Evolutionary conservation across 495 filamentous ascomycete species (phyloP).

Genomic region (Penicillium silybi): DNA sequence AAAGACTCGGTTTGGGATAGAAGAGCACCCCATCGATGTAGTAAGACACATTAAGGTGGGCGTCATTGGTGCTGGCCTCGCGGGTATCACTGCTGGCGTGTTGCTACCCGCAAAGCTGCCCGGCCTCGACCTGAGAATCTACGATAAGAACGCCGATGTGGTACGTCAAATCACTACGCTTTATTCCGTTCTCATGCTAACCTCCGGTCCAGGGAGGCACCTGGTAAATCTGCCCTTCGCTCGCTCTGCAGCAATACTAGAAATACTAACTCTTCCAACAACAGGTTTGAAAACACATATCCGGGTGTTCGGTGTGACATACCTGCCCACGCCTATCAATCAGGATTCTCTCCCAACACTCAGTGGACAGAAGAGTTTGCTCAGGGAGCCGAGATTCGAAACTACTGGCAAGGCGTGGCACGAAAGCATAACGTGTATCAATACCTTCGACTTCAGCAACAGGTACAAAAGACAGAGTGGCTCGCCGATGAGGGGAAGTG

Average conservation of each 20-base stretch:
- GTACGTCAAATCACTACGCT: slow-evolving; percentile 23
- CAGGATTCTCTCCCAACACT: slow-evolving; percentile 59
- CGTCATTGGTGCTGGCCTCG: slow-evolving; percentile 50
- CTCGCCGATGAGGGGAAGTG: slow-evolving; percentile 48
- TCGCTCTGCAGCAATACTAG: no score
- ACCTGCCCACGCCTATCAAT: slow-evolving; percentile 69
- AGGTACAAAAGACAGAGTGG: slow-evolving; percentile 53
- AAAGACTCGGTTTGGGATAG: slow-evolving; percentile 25
- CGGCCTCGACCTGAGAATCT: slow-evolving; percentile 49
- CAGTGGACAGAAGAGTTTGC: slow-evolving; percentile 66
- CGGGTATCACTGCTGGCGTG: slow-evolving; percentile 47
- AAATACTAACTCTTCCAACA: not conserved
- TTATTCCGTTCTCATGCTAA: not conserved
- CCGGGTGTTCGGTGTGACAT: slow-evolving; percentile 62
- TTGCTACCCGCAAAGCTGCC: slow-evolving; percentile 49
- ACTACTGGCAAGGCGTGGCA: slow-evolving; percentile 60
- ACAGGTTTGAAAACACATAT: slow-evolving; percentile 53
- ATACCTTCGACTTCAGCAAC: slow-evolving; percentile 46
- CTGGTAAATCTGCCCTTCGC: slow-evolving; percentile 26
- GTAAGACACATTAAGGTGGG: slow-evolving; percentile 46
- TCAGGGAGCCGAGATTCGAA: slow-evolving; percentile 58
- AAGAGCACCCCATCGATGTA: slow-evolving; percentile 41
- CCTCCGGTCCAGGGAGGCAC: slow-evolving; percentile 41
- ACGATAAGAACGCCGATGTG: slow-evolving; percentile 54
- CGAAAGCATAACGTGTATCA: slow-evolving; percentile 59